Evolutionary conservation across 2,329 filamentous ascomycete species (phyloP).

Genomic region (Verticillium nonalfalfae): DNA sequence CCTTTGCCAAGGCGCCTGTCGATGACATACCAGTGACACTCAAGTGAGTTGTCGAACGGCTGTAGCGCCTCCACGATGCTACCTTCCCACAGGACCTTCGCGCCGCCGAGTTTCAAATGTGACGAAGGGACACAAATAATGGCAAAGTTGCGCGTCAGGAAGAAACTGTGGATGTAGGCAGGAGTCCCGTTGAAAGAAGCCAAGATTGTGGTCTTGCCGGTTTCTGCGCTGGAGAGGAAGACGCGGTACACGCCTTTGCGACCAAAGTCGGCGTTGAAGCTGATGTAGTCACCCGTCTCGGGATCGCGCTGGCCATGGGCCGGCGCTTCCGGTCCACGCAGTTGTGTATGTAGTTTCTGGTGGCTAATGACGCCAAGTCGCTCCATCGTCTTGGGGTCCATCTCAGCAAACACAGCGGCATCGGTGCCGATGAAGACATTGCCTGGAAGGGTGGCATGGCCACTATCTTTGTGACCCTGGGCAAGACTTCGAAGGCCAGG

Average conservation of each 20-base stretch:
- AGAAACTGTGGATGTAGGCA: conserved; percentile 80
- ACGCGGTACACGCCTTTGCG: conserved; percentile 56
- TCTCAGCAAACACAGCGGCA: conserved; percentile 45
- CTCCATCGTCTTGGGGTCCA: conserved; percentile 67
- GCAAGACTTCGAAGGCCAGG: conserved; percentile 41
- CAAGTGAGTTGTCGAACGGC: conserved; percentile 49
- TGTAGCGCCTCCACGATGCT: conserved; percentile 65
- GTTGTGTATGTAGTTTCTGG: conserved; percentile 54
- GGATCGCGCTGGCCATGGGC: conserved; percentile 70
- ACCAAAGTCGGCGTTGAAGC: conserved; percentile 68
- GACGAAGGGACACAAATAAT: conserved; percentile 68
- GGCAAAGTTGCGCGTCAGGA: conserved; percentile 64
- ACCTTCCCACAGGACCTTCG: conserved; percentile 55
- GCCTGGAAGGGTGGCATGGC: conserved; percentile 19
- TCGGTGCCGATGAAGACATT: conserved; percentile 56
- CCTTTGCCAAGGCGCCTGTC: conserved; percentile 56
- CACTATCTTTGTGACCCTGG: conserved; percentile 4
- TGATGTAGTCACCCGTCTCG: conserved; percentile 68
- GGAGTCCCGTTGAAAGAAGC: conserved; percentile 54
- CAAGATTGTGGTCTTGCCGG: conserved; percentile 62
- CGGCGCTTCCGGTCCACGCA: conserved; percentile 61
- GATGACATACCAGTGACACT: conserved; percentile 67
- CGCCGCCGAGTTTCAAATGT: conserved; percentile 49
- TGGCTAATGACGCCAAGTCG: conserved; percentile 59
- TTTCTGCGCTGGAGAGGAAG: conserved; percentile 60